Percentiles rank a stretch among this genome's conserved stretches.
phyloP scores from a whole-genome alignment of 495 filamentous ascomycete genomes.

The Lophium mytilinum region DNA sequence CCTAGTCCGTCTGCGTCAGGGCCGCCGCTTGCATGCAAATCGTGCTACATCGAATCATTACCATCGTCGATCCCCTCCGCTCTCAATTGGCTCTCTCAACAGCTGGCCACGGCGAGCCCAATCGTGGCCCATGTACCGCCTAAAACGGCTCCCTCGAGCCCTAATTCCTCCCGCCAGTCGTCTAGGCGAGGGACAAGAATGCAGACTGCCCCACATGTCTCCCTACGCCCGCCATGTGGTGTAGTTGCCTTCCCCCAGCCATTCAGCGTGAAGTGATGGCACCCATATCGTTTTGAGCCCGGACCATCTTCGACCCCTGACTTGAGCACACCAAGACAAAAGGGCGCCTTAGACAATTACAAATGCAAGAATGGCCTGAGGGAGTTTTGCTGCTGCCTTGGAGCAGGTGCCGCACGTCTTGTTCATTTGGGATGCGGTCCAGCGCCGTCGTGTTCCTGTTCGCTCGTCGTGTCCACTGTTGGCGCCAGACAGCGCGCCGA shows the following conservation, averaged over 20 bases:
- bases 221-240: not conserved
- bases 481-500: not conserved
- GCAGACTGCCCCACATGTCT: not conserved
- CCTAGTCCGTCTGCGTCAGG: too few relatives aligned
- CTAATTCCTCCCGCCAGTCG: too few relatives aligned
- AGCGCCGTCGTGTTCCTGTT: too few relatives aligned
- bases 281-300: not conserved
- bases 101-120: not conserved
- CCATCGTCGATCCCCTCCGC: not conserved
- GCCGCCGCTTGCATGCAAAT: not conserved
- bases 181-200: not conserved
- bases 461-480: not conserved
- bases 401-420: not conserved
- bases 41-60: not conserved
- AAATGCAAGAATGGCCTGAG: constrained; percentile 6
- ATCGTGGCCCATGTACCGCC: not conserved
- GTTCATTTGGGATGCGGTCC: not conserved
- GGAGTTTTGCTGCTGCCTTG: not conserved
- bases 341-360: not conserved
- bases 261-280: not conserved
- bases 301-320: not conserved
- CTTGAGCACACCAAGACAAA: not conserved
- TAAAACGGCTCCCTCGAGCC: too few relatives aligned
- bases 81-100: not conserved
- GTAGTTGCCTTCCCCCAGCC: not conserved